Base-by-base conservation (phyloP, 73 alveolate species). In the Paramecium primaurelia region DNA sequence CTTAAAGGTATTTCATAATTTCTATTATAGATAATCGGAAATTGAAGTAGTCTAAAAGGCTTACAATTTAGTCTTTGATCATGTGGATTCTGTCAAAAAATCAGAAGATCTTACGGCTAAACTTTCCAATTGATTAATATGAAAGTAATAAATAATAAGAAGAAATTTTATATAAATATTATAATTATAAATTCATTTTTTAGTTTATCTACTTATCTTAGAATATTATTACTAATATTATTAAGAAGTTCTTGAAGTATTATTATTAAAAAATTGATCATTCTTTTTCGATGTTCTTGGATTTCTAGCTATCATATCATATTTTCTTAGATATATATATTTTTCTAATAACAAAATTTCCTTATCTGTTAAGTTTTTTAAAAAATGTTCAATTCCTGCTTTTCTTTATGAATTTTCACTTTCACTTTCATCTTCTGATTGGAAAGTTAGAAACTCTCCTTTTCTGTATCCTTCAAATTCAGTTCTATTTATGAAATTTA, bases 51-150 rank as follows among this genome's bases (percentile, higher is more conserved):
- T 80, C 2, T 34, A 80, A 49, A 32, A 42, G 34, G 91, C 91
- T 4, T 45, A 80, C 8, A 80, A 80, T 44, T 47, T 80, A 10
- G 58, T 80, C 34, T 49, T 45, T 45, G 91, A 80, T 80, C 91
- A 80, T 80, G 91, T 80, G 6, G 91, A 80, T 80, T 80, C 71
- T 26, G 91, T 80, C 8, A 45, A 47, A 47, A 80, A 49, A 47
- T 80, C 47, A 80, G 91, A 80, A 80, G 44, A 80, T 38, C 34
- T 80, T 0, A 32, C 91, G 12, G 88, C 88, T 16, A 38, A 75
- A 75, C 60, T 75, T 36, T 12, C 6, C 26, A 25, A 69, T 38
- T 75, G 88, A 75, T 75, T 36, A 75, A 54, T 54, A 54, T 54
- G 2, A 54, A 54, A 54, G 36, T 54, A 54, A 54, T 54, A 54